Evolutionary conservation across 1,284 basidiomycete species (phyloP), one percentile per base, ranked within the genome.

Genomic region (Cyathus olla): DNA sequence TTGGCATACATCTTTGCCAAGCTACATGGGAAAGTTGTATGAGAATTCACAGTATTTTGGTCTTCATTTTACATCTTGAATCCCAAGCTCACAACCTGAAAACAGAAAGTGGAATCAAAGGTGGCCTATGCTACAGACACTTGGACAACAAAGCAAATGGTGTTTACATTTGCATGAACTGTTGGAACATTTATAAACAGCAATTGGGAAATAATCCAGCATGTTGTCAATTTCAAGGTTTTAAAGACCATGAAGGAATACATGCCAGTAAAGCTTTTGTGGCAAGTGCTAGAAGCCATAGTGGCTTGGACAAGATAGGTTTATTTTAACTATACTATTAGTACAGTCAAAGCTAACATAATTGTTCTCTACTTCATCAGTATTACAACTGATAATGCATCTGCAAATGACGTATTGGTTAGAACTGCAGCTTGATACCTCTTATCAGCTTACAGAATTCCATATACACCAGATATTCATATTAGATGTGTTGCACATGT

Each of bases 401-500:
- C 69, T 5, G 59, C 66, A 22, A 77, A 76, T 48, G 67, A 77
- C 59, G 71, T 76, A 3, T 61, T 77, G 11, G 24, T 74, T 29
- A 19, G 31, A 15, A 65, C 65, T 5, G 57, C 66, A 10, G 63
- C 69, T 17, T 55, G 59, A 5, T 31, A 60, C n/a, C 58, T 74
- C 19, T 46, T 69, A 2, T 47, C 60, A 22, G 55, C 61, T 9
- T 73, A 72, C 60, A 60, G 55, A 4, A 65, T 73, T 17, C 60
- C 56, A 22, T 58, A 39, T 5, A 47, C 59, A 3, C 49, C 64
- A 2, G 60, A 73, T 53, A 50, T 57, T n/a, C 73, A 73, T 8
- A 72, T 76, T 44, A 66, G 68, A 2, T 78, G 75, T 46, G 47
- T 77, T 28, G 67, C 65, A 2, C 78, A 80, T 60, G 72, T 80